Conservation (phyloP, 106 monocot genomes). For the Platanthera zijinensis region DNA sequence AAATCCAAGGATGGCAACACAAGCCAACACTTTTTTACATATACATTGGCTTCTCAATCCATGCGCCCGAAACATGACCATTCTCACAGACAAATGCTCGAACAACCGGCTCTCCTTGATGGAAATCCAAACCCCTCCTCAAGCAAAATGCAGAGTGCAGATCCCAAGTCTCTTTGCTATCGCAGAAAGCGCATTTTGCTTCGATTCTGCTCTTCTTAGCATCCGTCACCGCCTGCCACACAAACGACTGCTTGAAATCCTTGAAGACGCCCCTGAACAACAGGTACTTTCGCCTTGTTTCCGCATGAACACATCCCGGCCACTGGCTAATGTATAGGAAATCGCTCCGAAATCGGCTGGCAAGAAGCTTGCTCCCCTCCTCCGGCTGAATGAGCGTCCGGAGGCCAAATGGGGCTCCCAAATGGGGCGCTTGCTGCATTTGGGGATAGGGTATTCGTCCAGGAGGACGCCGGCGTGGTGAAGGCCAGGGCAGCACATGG, state of each 20-base stretch:
- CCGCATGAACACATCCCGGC: conserved; percentile 4
- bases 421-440: conserved; percentile 4
- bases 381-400: neutral
- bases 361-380: conserved; percentile 9
- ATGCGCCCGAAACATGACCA: conserved; percentile 10
- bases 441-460: conserved; percentile 5
- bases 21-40: neutral
- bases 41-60: conserved; percentile 13
- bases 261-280: conserved; percentile 4
- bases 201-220: conserved; percentile 4
- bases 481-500: conserved; percentile 12
- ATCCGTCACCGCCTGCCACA: conserved; percentile 6
- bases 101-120: conserved; percentile 5
- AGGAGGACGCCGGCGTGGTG: conserved; percentile 9
- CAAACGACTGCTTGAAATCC: neutral
- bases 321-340: conserved; percentile 7
- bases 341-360: conserved; percentile 8
- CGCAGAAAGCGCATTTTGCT: conserved; percentile 6
- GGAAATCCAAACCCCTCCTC: conserved; percentile 12
- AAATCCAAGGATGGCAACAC: neutral
- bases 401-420: conserved; percentile 7
- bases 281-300: conserved; percentile 1
- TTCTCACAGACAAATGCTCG: conserved; percentile 9
- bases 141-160: conserved; percentile 10
- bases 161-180: conserved; percentile 10